phyloP scores from a whole-genome alignment of 106 monocot species.

The Posidonia australis region DNA sequence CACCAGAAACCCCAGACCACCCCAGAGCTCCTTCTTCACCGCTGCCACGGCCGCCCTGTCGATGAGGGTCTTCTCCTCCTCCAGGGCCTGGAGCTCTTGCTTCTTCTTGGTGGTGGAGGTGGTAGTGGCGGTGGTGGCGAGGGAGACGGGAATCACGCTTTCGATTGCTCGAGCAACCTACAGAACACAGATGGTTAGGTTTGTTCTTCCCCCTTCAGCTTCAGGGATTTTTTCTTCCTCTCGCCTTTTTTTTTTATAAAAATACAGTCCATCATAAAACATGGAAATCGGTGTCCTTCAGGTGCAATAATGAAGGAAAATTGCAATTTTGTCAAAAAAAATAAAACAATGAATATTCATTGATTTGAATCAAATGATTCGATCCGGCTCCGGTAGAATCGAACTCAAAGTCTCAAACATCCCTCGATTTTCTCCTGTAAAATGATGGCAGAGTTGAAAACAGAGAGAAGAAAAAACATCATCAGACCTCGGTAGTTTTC shows the following conservation, averaged over 20 bases:
- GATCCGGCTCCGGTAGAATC: slow-evolving; percentile 1
- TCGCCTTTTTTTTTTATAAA: too few relatives aligned
- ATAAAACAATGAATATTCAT: not conserved
- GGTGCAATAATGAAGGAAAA: not conserved
- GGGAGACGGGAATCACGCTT: slow-evolving; percentile 1
- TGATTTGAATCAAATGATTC: slow-evolving; percentile 1
- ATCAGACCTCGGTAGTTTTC: slow-evolving; percentile 5
- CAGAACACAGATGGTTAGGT: slow-evolving; percentile 2
- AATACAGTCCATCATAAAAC: too few relatives aligned
- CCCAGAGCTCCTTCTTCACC: slow-evolving; percentile 10
- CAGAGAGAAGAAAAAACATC: slow-evolving; percentile 5
- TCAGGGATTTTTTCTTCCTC: not conserved
- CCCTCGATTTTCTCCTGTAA: slow-evolving; percentile 6
- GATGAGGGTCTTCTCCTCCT: slow-evolving; percentile 1
- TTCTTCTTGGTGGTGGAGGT: not conserved
- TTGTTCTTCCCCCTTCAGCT: not conserved
- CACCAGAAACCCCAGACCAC: slow-evolving; percentile 7
- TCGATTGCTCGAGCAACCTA: slow-evolving; percentile 12
- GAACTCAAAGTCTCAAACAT: not conserved
- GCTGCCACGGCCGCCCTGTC: not conserved
- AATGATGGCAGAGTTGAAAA: not conserved
- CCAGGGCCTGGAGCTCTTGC: slow-evolving; percentile 7
- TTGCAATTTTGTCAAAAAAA: not conserved
- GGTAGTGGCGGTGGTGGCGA: not conserved
- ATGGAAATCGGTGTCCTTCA: too few relatives aligned